Conservation (phyloP, 2,329 filamentous ascomycete genomes). For the Pochonia chlamydosporia region DNA sequence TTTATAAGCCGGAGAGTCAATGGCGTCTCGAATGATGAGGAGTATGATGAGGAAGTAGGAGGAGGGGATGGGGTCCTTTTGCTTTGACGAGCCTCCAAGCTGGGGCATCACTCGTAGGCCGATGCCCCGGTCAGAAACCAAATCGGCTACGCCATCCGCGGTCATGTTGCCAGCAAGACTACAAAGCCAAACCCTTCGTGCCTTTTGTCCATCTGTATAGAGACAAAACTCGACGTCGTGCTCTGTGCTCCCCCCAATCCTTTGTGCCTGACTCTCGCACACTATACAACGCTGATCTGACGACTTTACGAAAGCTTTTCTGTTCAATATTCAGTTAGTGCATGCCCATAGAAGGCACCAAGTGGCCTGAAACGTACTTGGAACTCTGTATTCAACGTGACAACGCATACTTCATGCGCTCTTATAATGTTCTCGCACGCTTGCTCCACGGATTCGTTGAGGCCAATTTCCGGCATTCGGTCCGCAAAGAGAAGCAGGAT, state of each 20-base stretch:
- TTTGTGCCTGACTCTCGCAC: constrained; percentile 34
- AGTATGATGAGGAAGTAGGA: not conserved
- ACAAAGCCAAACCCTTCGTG: constrained; percentile 27
- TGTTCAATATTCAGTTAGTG: constrained; percentile 13
- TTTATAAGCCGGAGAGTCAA: not conserved
- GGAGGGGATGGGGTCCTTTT: not conserved
- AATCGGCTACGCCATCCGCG: constrained; percentile 8
- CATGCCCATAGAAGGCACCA: not conserved
- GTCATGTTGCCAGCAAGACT: constrained; percentile 6
- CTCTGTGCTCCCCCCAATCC: constrained; percentile 37
- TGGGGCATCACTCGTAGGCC: not conserved
- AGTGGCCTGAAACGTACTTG: constrained; percentile 28
- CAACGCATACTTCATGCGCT: constrained; percentile 45
- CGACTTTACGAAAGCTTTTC: constrained; percentile 50
- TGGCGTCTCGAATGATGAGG: not conserved
- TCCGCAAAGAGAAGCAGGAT: constrained; percentile 43
- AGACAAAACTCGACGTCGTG: constrained; percentile 42
- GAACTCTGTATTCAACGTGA: constrained; percentile 43
- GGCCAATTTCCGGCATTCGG: constrained; percentile 39
- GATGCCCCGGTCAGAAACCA: constrained; percentile 9
- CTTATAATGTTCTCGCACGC: constrained; percentile 45
- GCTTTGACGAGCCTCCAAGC: not conserved
- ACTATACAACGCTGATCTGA: constrained; percentile 40
- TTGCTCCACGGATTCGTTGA: constrained; percentile 38
- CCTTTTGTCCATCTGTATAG: constrained; percentile 45